Evolutionary conservation across 2,329 filamentous ascomycete species (phyloP).

Genomic region (Chaetomium olivaceum): DNA sequence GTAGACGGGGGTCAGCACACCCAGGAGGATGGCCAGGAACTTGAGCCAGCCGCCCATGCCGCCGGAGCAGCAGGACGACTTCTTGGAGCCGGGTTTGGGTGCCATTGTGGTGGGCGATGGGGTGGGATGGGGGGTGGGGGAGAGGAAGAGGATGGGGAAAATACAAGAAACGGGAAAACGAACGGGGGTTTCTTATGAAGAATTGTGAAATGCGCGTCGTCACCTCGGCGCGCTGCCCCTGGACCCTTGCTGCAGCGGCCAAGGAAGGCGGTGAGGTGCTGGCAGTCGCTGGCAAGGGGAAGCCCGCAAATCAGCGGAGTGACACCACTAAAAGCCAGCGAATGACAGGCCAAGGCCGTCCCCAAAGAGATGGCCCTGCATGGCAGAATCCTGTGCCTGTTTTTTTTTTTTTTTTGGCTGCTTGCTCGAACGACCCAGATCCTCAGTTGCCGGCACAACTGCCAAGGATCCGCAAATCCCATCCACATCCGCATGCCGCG

Average conservation of each 20-base stretch:
- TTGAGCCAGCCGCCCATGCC: constrained; percentile 39
- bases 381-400: constrained; percentile 20
- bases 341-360: background rate
- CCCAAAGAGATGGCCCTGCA: constrained; percentile 9
- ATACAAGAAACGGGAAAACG: background rate
- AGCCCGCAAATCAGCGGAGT: background rate
- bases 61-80: constrained; percentile 20
- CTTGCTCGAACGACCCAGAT: constrained; percentile 26
- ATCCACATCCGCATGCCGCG: constrained; percentile 8
- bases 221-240: background rate
- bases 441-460: constrained; percentile 16
- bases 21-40: constrained; percentile 55
- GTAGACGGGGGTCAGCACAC: constrained; percentile 54
- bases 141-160: background rate
- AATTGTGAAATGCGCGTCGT: constrained; percentile 11
- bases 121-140: background rate
- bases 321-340: background rate
- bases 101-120: constrained; percentile 27
- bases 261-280: constrained; percentile 20
- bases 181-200: constrained; percentile 6
- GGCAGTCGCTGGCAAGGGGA: background rate
- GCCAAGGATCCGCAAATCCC: constrained; percentile 16
- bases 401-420: constrained; percentile 16
- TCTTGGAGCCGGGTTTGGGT: constrained; percentile 23
- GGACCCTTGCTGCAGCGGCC: background rate